Evolutionary conservation across 768 basidiomycete species (phyloP).

Genomic region (Fistulinella prunicolor): DNA sequence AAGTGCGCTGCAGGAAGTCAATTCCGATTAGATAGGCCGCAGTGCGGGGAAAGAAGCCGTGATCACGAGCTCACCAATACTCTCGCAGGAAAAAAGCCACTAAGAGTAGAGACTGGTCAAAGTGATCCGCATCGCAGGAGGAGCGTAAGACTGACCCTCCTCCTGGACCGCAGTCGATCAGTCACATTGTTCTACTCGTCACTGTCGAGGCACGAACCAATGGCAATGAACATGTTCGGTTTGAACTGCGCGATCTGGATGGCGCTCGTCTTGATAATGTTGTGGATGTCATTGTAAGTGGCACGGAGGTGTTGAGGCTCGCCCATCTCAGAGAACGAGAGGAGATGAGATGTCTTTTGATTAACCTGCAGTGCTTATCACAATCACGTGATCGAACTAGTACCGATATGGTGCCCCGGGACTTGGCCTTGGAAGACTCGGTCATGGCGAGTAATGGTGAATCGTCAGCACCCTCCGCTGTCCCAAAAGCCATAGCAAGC

Average conservation of each 20-base stretch:
- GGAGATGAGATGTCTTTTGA: neutral
- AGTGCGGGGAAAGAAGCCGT: neutral
- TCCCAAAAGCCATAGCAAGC: conserved; percentile 69
- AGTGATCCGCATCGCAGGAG: conserved; percentile 11
- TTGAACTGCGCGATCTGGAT: conserved; percentile 77
- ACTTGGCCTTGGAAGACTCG: no score
- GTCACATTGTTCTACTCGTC: neutral
- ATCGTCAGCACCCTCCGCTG: conserved; percentile 18
- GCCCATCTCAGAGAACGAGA: conserved; percentile 21
- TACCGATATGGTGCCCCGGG: no score
- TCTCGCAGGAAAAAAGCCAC: conserved; percentile 95
- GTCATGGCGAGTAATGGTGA: conserved; percentile 17
- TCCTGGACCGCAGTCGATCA: conserved; percentile 40
- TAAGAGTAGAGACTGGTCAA: conserved; percentile 31
- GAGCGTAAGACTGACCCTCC: conserved; percentile 64
- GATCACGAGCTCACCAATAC: conserved; percentile 56
- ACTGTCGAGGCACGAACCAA: conserved; percentile 48
- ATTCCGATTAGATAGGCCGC: neutral
- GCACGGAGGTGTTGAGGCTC: conserved; percentile 61
- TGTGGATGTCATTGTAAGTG: conserved; percentile 94
- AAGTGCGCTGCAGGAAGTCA: conserved; percentile 60
- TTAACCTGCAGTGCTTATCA: neutral
- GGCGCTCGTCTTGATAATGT: conserved; percentile 69
- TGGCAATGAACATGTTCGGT: conserved; percentile 84
- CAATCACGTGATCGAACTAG: conserved; percentile 25